Evolutionary conservation across 2,329 filamentous ascomycete genomes (phyloP), one percentile per base, ranked within the genome.

Genomic region (Fusarium penzigii): DNA sequence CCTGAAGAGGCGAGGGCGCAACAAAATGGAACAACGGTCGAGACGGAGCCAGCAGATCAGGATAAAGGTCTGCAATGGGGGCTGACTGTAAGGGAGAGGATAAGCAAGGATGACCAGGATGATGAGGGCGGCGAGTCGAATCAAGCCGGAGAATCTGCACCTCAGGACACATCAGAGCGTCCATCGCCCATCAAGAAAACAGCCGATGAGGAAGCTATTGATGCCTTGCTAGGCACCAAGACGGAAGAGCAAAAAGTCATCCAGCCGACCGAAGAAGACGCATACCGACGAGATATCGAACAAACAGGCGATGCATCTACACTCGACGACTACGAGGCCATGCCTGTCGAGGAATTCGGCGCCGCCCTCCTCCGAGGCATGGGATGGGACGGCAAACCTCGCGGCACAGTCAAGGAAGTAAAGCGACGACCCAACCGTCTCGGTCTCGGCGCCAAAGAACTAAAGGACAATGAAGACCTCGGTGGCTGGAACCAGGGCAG

Each of bases 281-380:
- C 85, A 3, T 92, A 91, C 65, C 78, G 78, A 32, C 80, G 83
- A 25, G 90, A 93, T 68, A 81, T 92, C 29, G 78, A 82, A 12
- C 76, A 82, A 25, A 87, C 91, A 1, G 92, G 91, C 1, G 88
- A 91, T 17, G 79, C 84, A 29, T 87, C 91, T 5, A 89, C 86
- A 0, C 75, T 96, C 16, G 89, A 90, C 34, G 90, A 94, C 65
- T 97, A 97, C 73, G 87, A 89, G 52, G 86, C 88, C 12, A 88
- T 96, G 56, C 93, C 94, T 0, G 91, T 97, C 14, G 93, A 97
- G 62, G 92, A 97, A 63, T 99, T 97, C 60, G 94, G 94, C 8
- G 89, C 92, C 16, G 92, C 92, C 1, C 79, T 97, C 58, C 79
- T 99, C 36, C 85, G 92, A 32, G 92, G 92, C 10, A 97, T 97